Conservation (phyloP, 2,329 filamentous ascomycete species). For the Penicillium expansum region DNA sequence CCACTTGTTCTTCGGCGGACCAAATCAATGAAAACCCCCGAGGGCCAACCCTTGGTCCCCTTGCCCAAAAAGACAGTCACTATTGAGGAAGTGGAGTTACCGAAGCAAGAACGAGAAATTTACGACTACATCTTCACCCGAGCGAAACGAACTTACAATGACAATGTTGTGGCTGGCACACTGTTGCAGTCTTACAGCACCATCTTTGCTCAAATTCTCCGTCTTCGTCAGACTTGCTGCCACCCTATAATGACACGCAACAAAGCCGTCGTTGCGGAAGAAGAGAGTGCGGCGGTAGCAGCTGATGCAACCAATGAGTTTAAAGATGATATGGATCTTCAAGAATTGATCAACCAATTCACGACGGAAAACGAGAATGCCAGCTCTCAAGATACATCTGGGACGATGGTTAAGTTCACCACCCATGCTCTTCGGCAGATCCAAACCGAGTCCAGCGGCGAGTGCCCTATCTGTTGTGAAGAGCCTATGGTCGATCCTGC, state of each 20-base stretch:
- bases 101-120: slow-evolving; percentile 78
- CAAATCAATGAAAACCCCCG: slow-evolving; percentile 96
- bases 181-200: slow-evolving; percentile 94
- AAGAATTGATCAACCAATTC: slow-evolving; percentile 80
- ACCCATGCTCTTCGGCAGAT: slow-evolving; percentile 88
- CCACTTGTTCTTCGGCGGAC: slow-evolving; percentile 92
- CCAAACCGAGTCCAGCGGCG: slow-evolving; percentile 78
- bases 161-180: slow-evolving; percentile 86
- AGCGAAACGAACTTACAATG: slow-evolving; percentile 78
- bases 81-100: slow-evolving; percentile 85
- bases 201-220: slow-evolving; percentile 93
- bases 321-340: slow-evolving; percentile 93
- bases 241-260: slow-evolving; percentile 89
- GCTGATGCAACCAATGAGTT: slow-evolving; percentile 78
- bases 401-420: slow-evolving; percentile 71
- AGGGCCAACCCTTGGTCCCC: slow-evolving; percentile 75
- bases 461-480: slow-evolving; percentile 93
- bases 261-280: slow-evolving; percentile 77
- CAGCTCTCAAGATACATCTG: slow-evolving; percentile 44
- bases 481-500: slow-evolving; percentile 94
- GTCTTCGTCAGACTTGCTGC: slow-evolving; percentile 89
- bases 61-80: slow-evolving; percentile 76
- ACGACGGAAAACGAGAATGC: slow-evolving; percentile 64
- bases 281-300: slow-evolving; percentile 74
- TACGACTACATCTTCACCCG: slow-evolving; percentile 86